Conservation (phyloP, 2,329 filamentous ascomycete species). For the Penicillium digitatum region DNA sequence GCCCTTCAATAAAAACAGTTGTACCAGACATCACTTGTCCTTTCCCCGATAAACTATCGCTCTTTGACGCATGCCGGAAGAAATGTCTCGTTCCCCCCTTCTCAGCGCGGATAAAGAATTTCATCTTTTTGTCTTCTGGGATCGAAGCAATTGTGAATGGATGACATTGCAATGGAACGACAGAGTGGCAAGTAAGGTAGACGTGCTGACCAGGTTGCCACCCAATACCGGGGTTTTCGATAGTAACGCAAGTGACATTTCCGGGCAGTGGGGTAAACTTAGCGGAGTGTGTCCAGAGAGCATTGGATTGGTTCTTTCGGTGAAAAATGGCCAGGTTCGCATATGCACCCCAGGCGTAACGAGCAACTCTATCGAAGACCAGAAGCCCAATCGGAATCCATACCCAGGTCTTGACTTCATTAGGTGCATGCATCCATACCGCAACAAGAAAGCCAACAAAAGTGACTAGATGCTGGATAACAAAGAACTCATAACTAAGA, state of each 20-base stretch:
- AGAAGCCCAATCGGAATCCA: constrained; percentile 49
- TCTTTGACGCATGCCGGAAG: constrained; percentile 50
- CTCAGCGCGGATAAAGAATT: constrained; percentile 55
- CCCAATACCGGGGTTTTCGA: constrained; percentile 52
- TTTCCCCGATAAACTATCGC: constrained; percentile 24
- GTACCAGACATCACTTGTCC: constrained; percentile 19
- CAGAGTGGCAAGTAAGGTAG: constrained; percentile 56
- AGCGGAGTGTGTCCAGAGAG: constrained; percentile 42
- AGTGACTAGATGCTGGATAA: constrained; percentile 52
- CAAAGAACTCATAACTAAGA: constrained; percentile 53
- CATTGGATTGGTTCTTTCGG: constrained; percentile 13
- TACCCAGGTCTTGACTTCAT: constrained; percentile 43
- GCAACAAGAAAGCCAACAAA: constrained; percentile 48
- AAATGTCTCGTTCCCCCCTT: constrained; percentile 52
- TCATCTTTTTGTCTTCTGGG: constrained; percentile 52
- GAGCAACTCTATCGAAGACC: constrained; percentile 43
- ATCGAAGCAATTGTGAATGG: constrained; percentile 62
- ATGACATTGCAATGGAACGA: constrained; percentile 59
- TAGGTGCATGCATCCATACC: constrained; percentile 48
- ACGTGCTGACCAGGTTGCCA: constrained; percentile 63
- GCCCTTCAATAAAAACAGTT: constrained; percentile 52
- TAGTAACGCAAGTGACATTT: constrained; percentile 54
- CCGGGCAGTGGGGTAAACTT: constrained; percentile 51
- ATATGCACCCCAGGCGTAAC: constrained; percentile 37
- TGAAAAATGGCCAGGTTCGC: constrained; percentile 44